Evolutionary conservation across 495 filamentous ascomycete species (phyloP).

Genomic region (Aspergillus biplanus): DNA sequence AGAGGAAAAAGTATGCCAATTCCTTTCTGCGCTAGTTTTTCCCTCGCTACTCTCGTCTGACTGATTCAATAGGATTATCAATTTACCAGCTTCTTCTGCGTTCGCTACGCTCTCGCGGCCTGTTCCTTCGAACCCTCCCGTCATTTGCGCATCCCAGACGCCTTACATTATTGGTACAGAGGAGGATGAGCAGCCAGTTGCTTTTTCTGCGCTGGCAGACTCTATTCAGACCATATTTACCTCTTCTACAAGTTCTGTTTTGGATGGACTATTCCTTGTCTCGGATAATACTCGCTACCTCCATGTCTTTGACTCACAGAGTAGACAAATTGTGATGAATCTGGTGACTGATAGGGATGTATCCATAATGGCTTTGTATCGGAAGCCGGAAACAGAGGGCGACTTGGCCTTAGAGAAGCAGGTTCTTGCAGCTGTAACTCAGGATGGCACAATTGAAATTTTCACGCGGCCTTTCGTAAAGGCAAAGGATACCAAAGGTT

Average conservation of each 20-base stretch:
- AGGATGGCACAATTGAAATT: conserved; percentile 58
- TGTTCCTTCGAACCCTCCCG: conserved; percentile 44
- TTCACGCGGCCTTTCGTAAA: conserved; percentile 59
- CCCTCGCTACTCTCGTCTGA: conserved; percentile 4
- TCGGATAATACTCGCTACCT: conserved; percentile 61
- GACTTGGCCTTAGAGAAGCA: conserved; percentile 39
- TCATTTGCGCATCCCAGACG: conserved; percentile 61
- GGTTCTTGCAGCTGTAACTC: conserved; percentile 54
- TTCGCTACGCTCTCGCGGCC: conserved; percentile 46
- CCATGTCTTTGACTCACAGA: conserved; percentile 54
- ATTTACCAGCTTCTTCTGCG: conserved; percentile 48
- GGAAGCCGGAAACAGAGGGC: conserved; percentile 17
- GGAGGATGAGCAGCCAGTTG: conserved; percentile 41
- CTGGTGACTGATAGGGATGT: conserved; percentile 59
- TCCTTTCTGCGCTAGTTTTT: conserved; percentile 11
- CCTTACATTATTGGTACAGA: conserved; percentile 55
- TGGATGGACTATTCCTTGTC: conserved; percentile 43
- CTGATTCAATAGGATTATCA: conserved; percentile 45
- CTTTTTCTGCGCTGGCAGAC: conserved; percentile 58
- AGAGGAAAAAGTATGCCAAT: conserved; percentile 46
- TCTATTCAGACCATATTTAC: conserved; percentile 54
- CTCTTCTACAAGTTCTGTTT: conserved; percentile 40
- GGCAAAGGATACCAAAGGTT: conserved; percentile 27
- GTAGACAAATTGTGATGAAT: conserved; percentile 50
- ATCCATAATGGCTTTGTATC: conserved; percentile 39